Conservation (phyloP, 352 stramenopile species). For the Globisporangium echinulatum region DNA sequence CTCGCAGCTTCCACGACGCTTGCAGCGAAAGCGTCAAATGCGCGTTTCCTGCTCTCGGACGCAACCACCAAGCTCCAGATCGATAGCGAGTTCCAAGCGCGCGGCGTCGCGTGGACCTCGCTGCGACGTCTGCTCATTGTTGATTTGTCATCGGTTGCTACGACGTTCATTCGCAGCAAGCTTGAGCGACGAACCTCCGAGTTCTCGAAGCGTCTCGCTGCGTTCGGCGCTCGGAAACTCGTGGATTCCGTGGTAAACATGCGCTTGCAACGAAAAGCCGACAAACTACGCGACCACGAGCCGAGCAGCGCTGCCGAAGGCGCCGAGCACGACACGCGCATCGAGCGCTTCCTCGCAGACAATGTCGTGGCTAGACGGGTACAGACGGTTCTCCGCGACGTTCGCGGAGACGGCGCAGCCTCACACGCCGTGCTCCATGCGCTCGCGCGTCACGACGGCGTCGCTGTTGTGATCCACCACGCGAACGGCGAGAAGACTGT, state of each 20-base stretch:
- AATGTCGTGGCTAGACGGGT: neutral
- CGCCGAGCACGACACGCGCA: neutral
- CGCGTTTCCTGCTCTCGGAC: neutral
- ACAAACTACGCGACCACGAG: neutral
- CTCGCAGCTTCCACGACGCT: neutral
- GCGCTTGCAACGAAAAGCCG: neutral
- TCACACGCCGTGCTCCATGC: neutral
- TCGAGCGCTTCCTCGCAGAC: neutral
- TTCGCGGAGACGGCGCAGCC: neutral
- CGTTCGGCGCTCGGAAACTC: neutral
- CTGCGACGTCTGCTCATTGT: neutral
- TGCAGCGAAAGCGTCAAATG: neutral
- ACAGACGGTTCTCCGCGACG: neutral
- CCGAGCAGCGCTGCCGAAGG: neutral
- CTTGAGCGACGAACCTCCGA: neutral
- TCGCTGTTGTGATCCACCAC: neutral
- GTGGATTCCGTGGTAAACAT: neutral
- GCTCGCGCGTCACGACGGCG: neutral
- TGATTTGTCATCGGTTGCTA: neutral
- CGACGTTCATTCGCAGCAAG: neutral
- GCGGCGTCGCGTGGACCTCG: neutral
- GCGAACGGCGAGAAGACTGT: neutral
- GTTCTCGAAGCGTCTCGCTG: neutral
- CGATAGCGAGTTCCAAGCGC: neutral
- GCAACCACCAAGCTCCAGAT: neutral